These are phyloP conservation scores for Capsicum chinense DNA, from an alignment of 257 asterid species.

Conservation along the genomic window DNA sequence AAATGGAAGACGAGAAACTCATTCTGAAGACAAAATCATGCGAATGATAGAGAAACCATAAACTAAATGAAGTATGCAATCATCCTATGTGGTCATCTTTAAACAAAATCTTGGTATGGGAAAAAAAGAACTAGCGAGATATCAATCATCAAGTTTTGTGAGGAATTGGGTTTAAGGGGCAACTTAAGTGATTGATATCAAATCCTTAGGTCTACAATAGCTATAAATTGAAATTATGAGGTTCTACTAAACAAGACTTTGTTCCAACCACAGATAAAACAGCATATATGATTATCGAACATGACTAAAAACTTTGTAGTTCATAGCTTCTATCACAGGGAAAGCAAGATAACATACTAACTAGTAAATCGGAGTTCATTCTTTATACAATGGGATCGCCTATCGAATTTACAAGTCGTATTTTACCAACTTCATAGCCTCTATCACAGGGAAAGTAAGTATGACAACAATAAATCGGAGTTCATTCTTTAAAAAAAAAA, in stretches of 20 bases:
- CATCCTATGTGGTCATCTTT: background rate
- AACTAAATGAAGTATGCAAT: background rate
- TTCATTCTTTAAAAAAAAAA: too few relatives aligned
- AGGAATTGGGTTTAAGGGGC: background rate
- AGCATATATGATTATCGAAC: too few relatives aligned
- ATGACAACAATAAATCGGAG: background rate
- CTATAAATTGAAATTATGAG: background rate
- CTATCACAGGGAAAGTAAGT: background rate
- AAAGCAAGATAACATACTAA: too few relatives aligned
- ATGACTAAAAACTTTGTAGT: too few relatives aligned
- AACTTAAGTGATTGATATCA: background rate
- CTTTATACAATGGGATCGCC: too few relatives aligned
- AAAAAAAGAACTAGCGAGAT: background rate
- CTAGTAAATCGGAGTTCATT: too few relatives aligned
- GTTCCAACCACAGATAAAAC: too few relatives aligned
- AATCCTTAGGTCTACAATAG: background rate
- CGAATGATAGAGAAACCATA: conserved; percentile 5
- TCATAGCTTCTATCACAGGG: too few relatives aligned
- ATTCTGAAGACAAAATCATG: conserved; percentile 22
- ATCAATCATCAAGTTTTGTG: background rate
- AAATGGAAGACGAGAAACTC: background rate
- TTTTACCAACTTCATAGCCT: background rate
- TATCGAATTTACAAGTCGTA: too few relatives aligned
- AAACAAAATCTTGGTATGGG: conserved; percentile 1
- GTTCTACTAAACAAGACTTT: background rate